A percentile compares a stretch with the other conserved stretches of the same genome.
Evolutionary conservation across 441 rosid species (phyloP).

Genomic region (Gossypium davidsonii): DNA sequence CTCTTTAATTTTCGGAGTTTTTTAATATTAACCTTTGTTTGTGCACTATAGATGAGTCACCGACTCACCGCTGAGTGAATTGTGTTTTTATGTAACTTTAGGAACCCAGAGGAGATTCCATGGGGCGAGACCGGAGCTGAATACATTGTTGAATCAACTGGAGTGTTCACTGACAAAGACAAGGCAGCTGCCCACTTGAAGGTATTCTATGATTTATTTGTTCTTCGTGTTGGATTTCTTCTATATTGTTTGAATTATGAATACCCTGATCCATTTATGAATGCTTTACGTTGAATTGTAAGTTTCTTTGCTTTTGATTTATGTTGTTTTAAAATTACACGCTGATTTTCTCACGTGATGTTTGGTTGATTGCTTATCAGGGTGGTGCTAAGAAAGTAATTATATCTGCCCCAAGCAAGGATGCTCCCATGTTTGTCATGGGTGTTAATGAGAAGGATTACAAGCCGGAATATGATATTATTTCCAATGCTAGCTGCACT

Average conservation of each 20-base stretch:
- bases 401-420: slow-evolving; percentile 54
- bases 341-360: not conserved
- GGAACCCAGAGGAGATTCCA: slow-evolving; percentile 78
- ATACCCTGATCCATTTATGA: not conserved
- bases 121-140: slow-evolving; percentile 69
- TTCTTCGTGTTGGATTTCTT: not conserved
- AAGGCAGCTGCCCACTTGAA: slow-evolving; percentile 80
- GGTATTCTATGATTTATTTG: slow-evolving; percentile 24
- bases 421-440: slow-evolving; percentile 45
- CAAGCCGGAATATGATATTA: slow-evolving; percentile 34
- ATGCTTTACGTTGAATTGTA: not conserved
- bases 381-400: slow-evolving; percentile 51
- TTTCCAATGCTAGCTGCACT: slow-evolving; percentile 61
- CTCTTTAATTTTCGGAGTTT: not conserved
- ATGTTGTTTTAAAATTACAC: not conserved
- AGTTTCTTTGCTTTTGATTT: not conserved
- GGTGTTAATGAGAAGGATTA: slow-evolving; percentile 43
- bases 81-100: slow-evolving; percentile 9
- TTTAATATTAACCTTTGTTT: not conserved
- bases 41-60: not conserved
- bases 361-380: slow-evolving; percentile 12
- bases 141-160: slow-evolving; percentile 61
- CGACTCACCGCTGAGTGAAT: too few species aligned
- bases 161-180: slow-evolving; percentile 75
- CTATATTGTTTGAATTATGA: not conserved